Evolutionary conservation across 345 rosid genomes (phyloP), one percentile per base, ranked within the genome.

Genomic region (Arabis hirsuta): DNA sequence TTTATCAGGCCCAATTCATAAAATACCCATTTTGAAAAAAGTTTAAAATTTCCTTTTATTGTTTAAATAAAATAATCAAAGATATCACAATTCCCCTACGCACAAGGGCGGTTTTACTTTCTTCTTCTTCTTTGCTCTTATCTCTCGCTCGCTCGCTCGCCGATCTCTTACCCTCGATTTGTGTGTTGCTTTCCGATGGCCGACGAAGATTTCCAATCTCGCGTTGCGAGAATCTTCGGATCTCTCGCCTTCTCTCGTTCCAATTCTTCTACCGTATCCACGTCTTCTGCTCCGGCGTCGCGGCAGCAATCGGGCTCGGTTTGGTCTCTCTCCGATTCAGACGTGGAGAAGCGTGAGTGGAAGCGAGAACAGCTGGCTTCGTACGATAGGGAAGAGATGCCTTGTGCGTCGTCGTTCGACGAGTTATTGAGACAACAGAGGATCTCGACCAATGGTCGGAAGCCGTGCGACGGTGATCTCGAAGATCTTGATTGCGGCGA

Each of bases 171-270:
- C 38, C 16, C 13, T 39, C 12, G 73, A 60, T 52, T 29, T 9
- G 73, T 52, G 70, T 45, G 43, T 66, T 41, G 52, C 24, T 26
- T 66, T 44, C 7, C 54, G n/a, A 78, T 78, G 80, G 69, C 82
- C 80, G 86, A 74, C 54, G 85, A 82, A 22, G 80, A 73, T 55
- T 88, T 88, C 73, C 85, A 65, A 48, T 76, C 36, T 12, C 89
- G 88, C 29, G 96, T 87, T 3, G 80, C 72, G 11, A 82, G 67
- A 64, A 76, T 79, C 48, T 90, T 88, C 73, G 91, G 90, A 34
- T 85, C 93, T 3, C 85, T 89, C 19, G 78, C 80, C 9, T 63
- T 82, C 24, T 74, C 88, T 45, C 82, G 67, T 8, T 41, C 80
- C 7, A 26, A 84, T 9, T 70, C 73, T 77, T 63, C 78, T 32